These are phyloP conservation scores for Penicillium taxi DNA, from an alignment of 495 filamentous ascomycete species.

Conservation along the genomic window DNA sequence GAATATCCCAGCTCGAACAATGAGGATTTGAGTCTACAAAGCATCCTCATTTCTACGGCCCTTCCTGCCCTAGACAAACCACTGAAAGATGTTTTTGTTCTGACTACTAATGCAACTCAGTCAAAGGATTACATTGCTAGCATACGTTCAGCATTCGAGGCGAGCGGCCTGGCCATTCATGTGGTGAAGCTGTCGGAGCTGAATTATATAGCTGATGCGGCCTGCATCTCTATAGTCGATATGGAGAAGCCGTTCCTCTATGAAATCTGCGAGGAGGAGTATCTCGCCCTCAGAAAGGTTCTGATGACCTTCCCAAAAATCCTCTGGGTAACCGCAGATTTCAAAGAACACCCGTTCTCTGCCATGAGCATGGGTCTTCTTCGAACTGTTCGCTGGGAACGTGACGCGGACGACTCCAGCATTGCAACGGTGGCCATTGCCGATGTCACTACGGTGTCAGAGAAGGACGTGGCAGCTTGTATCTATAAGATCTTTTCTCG, in stretches of 20 bases:
- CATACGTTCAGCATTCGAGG: neutral
- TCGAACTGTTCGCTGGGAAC: conserved; percentile 23
- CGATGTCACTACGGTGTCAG: neutral
- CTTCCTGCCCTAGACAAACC: neutral
- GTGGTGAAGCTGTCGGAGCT: conserved; percentile 3
- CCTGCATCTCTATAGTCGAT: conserved; percentile 15
- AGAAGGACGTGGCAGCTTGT: neutral
- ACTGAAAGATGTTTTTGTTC: conserved; percentile 2
- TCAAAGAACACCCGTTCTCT: conserved; percentile 1
- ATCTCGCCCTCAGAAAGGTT: conserved; percentile 10
- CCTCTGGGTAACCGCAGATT: conserved; percentile 31
- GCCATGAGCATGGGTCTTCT: conserved; percentile 19
- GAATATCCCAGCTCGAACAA: conserved; percentile 23
- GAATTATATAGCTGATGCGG: neutral
- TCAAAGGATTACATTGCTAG: neutral
- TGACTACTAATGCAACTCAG: conserved; percentile 1
- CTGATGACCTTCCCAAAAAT: conserved; percentile 19
- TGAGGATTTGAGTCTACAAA: conserved; percentile 19
- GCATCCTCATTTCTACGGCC: conserved; percentile 22
- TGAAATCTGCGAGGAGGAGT: conserved; percentile 4
- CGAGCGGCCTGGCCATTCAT: neutral
- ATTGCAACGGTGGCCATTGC: conserved; percentile 14
- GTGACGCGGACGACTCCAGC: conserved; percentile 19
- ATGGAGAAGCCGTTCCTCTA: conserved; percentile 7
- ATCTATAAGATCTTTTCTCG: conserved; percentile 12